A percentile compares a stretch with the other conserved stretches of the same genome.
Evolutionary conservation across 768 basidiomycete species (phyloP).

Genomic region (Calocera viscosa): DNA sequence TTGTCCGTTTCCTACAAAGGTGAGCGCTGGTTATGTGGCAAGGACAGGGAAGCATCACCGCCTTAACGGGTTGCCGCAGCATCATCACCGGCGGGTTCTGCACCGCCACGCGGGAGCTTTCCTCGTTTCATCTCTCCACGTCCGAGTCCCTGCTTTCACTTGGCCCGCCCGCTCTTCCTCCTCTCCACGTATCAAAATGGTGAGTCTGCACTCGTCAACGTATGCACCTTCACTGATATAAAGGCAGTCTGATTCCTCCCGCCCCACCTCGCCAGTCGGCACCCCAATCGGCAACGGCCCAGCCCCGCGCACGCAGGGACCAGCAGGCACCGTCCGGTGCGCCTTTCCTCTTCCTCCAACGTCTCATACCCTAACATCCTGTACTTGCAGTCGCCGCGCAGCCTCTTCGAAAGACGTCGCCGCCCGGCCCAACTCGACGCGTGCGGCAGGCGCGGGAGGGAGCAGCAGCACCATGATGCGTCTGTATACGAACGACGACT

Average conservation of each 20-base stretch:
- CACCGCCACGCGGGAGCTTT: neutral
- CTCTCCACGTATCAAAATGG: neutral
- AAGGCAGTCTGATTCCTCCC: neutral
- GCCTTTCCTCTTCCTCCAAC: neutral
- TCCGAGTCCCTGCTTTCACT: neutral
- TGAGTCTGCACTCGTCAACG: neutral
- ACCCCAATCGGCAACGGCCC: conserved; percentile 1
- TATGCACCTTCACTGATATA: neutral
- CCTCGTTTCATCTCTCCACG: neutral
- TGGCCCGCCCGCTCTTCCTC: neutral
- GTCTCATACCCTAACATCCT: neutral
- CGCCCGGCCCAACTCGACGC: conserved; percentile 68
- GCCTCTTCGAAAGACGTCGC: conserved; percentile 41
- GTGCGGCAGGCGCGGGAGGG: conserved; percentile 90
- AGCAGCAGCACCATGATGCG: conserved; percentile 97
- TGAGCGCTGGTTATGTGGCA: neutral
- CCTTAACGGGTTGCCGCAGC: neutral
- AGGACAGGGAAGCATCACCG: neutral
- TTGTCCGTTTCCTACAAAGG: neutral
- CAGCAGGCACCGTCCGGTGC: conserved; percentile 1
- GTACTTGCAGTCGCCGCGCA: conserved; percentile 51
- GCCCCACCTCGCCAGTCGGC: neutral
- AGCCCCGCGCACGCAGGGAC: neutral
- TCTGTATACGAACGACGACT: conserved; percentile 90
- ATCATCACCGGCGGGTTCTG: neutral